Conservation (phyloP, 192 early-diverging fungal species). For the Chytriomyces sp. region DNA sequence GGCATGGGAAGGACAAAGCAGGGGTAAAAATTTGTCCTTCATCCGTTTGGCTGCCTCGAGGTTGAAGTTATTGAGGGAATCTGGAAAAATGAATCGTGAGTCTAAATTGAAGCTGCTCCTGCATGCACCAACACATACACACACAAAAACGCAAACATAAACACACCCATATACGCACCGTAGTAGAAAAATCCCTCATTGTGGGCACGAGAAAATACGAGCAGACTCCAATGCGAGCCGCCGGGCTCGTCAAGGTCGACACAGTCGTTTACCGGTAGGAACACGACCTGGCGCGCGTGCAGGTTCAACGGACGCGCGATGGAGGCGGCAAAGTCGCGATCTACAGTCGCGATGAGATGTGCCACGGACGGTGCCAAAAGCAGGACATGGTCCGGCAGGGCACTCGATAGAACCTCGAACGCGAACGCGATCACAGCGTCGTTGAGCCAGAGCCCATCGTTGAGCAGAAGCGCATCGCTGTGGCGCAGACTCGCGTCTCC, state of each 20-base stretch:
- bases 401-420: constrained; percentile 27
- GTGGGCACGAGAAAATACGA: constrained; percentile 16
- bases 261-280: constrained; percentile 29
- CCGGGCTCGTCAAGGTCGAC: constrained; percentile 2
- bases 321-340: background rate
- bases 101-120: too few relatives aligned
- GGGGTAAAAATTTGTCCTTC: background rate
- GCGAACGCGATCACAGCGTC: constrained; percentile 49
- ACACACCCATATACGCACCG: background rate
- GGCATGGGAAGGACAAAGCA: too few relatives aligned
- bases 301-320: background rate
- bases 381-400: background rate
- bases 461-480: constrained; percentile 29
- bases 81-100: too few relatives aligned
- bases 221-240: constrained; percentile 30
- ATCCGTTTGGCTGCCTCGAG: background rate
- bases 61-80: constrained; percentile 13
- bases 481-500: constrained; percentile 26
- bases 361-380: constrained; percentile 43
- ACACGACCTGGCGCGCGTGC: background rate
- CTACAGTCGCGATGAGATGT: constrained; percentile 28
- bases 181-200: constrained; percentile 19
- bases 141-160: background rate
- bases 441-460: constrained; percentile 46
- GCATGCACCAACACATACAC: background rate